A percentile compares a stretch with the other conserved stretches of the same genome.
Evolutionary conservation across 768 basidiomycete genomes (phyloP).

Genomic region (Leccinum sublutescens): DNA sequence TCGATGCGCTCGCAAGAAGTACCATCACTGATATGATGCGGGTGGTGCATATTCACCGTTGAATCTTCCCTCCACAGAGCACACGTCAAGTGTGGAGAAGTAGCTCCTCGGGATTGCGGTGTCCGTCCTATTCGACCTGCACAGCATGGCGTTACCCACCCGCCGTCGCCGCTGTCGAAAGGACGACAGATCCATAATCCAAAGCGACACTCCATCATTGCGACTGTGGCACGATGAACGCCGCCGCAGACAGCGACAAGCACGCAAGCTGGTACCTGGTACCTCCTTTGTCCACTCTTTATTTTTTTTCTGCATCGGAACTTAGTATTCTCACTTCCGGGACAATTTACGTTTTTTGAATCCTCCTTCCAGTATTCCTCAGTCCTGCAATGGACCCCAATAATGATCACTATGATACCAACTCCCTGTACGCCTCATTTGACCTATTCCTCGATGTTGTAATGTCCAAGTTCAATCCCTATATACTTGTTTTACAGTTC

Average conservation of each 20-base stretch:
- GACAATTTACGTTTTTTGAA: constrained; percentile 14
- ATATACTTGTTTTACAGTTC: constrained; percentile 4
- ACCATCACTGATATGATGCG: constrained; percentile 18
- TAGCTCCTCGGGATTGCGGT: constrained; percentile 78
- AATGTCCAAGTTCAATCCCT: constrained; percentile 16
- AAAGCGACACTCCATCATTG: constrained; percentile 27
- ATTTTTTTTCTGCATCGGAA: constrained; percentile 11
- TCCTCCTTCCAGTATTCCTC: neutral
- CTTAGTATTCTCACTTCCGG: constrained; percentile 2
- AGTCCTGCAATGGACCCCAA: constrained; percentile 17
- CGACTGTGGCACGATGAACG: constrained; percentile 27
- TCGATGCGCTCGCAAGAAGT: constrained; percentile 12
- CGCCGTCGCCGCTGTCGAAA: constrained; percentile 27
- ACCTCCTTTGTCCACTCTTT: neutral
- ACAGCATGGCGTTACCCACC: constrained; percentile 21
- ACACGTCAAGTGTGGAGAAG: constrained; percentile 86
- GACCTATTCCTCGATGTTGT: constrained; percentile 13
- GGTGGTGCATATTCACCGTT: constrained; percentile 2
- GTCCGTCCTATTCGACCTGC: constrained; percentile 39
- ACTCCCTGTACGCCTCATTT: constrained; percentile 4
- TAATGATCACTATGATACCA: constrained; percentile 15
- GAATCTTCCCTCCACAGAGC: constrained; percentile 44
- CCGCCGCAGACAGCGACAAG: constrained; percentile 17
- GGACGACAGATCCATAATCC: constrained; percentile 25
- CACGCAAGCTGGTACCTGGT: constrained; percentile 4